Evolutionary conservation across 805 yeast genomes (phyloP).

Genomic region (Blastobotrys mokoenaii): DNA sequence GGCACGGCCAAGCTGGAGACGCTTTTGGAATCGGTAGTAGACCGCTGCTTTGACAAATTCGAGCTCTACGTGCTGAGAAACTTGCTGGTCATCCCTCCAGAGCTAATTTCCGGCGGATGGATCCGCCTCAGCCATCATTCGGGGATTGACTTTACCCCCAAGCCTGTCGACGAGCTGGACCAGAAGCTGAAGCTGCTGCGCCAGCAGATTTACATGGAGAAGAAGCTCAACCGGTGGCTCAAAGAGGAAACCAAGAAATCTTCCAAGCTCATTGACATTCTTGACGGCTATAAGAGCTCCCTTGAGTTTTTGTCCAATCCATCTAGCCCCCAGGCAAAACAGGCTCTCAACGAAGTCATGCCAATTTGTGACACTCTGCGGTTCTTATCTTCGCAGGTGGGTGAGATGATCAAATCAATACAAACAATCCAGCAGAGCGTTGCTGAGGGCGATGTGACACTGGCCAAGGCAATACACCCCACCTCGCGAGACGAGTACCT

Average conservation of each 20-base stretch:
- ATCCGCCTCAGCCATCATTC: slow-evolving; percentile 63
- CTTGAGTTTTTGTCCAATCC: slow-evolving; percentile 2
- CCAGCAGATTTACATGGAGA: slow-evolving; percentile 1
- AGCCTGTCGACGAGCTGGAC: background rate
- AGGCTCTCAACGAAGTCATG: slow-evolving; percentile 2
- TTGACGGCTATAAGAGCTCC: background rate
- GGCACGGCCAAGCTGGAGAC: slow-evolving; percentile 81
- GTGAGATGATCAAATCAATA: slow-evolving; percentile 1
- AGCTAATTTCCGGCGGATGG: slow-evolving; percentile 56
- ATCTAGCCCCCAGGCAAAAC: too few species aligned
- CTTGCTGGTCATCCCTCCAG: slow-evolving; percentile 60
- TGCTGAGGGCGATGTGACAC: too few species aligned
- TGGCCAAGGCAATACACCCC: too few species aligned
- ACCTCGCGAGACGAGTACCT: slow-evolving; percentile 1
- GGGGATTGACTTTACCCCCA: slow-evolving; percentile 25
- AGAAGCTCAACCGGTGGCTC: background rate
- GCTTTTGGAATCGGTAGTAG: slow-evolving; percentile 63
- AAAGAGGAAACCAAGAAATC: background rate
- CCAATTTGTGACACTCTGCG: slow-evolving; percentile 2
- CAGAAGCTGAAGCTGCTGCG: background rate
- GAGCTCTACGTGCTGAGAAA: slow-evolving; percentile 77
- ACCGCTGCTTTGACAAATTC: slow-evolving; percentile 74
- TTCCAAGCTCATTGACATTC: background rate
- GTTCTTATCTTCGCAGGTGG: slow-evolving; percentile 1
- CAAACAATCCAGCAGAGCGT: background rate